Conservation (phyloP, 2,329 filamentous ascomycete genomes). For the Aureobasidium namibiae region DNA sequence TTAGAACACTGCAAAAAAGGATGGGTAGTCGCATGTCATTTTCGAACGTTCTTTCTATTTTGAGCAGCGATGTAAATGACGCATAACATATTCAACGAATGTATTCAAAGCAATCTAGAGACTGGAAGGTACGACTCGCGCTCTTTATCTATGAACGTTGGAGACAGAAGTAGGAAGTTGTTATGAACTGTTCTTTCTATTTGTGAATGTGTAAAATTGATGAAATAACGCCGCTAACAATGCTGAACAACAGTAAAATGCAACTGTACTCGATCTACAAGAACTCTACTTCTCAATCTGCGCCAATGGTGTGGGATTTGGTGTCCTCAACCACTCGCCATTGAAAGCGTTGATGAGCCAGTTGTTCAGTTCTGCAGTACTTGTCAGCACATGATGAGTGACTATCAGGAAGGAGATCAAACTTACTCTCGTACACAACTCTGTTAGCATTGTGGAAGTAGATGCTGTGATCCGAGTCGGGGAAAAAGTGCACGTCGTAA, state of each 20-base stretch:
- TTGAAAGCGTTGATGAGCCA: slow-evolving; percentile 98
- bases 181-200: background rate
- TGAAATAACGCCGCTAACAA: background rate
- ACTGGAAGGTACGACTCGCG: background rate
- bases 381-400: slow-evolving; percentile 15
- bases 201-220: background rate
- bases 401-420: background rate
- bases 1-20: background rate
- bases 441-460: slow-evolving; percentile 87
- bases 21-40: background rate
- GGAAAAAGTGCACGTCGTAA: slow-evolving; percentile 94
- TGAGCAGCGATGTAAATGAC: background rate
- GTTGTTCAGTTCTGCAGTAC: slow-evolving; percentile 58
- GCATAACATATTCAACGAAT: background rate
- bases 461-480: slow-evolving; percentile 91
- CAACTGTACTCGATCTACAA: background rate
- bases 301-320: slow-evolving; percentile 41
- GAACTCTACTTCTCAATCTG: slow-evolving; percentile 13
- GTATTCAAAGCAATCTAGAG: background rate
- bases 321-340: slow-evolving; percentile 72
- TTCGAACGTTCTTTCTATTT: background rate
- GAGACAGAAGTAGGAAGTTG: background rate
- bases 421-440: slow-evolving; percentile 89
- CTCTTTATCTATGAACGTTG: background rate
- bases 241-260: background rate